These are phyloP conservation scores for Cladosporium oxysporum DNA, from an alignment of 2,329 filamentous ascomycete species.

Conservation along the genomic window DNA sequence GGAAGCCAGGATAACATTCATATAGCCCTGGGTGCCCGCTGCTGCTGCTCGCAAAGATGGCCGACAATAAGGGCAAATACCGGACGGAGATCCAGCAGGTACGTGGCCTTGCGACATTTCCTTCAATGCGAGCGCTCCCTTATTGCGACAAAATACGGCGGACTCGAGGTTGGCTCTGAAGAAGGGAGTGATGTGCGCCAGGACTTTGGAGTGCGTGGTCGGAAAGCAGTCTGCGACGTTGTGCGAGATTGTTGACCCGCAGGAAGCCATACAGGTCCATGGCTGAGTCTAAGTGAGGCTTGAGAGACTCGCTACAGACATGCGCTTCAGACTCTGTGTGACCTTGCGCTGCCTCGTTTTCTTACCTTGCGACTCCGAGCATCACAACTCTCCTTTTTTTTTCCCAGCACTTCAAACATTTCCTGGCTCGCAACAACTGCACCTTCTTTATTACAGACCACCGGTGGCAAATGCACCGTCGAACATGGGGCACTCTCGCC, in stretches of 20 bases:
- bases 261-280: background rate
- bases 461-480: background rate
- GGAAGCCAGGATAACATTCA: background rate
- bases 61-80: conserved; percentile 81
- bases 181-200: background rate
- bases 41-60: conserved; percentile 53
- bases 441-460: background rate
- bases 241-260: background rate
- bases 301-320: background rate
- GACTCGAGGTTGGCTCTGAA: background rate
- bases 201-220: background rate
- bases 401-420: background rate
- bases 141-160: background rate
- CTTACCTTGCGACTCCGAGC: background rate
- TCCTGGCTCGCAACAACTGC: background rate
- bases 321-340: background rate
- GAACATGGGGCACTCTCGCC: background rate
- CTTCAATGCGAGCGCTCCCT: background rate
- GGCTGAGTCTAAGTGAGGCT: background rate
- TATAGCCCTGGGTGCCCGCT: background rate
- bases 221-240: background rate
- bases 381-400: background rate
- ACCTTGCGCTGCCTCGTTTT: background rate
- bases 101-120: conserved; percentile 39
- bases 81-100: conserved; percentile 98